Conservation (phyloP, 2,329 filamentous ascomycete genomes). For the Scedosporium minutisporum region DNA sequence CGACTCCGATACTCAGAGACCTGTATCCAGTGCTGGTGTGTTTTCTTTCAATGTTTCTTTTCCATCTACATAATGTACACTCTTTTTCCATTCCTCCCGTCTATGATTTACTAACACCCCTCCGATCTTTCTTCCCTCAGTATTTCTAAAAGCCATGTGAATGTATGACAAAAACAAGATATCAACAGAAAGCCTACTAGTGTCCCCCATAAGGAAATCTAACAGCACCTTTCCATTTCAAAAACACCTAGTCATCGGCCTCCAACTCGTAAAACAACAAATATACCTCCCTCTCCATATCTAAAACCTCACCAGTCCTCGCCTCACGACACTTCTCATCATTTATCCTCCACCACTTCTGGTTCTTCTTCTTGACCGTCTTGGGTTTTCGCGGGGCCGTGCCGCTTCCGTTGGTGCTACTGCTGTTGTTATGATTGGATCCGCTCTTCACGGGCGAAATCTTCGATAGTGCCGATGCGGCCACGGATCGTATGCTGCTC, state of each 20-base stretch:
- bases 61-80: slow-evolving; percentile 2
- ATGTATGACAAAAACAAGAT: background rate
- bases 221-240: background rate
- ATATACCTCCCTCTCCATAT: slow-evolving; percentile 94
- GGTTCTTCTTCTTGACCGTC: slow-evolving; percentile 46
- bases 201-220: too few species aligned
- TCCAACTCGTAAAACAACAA: slow-evolving; percentile 92
- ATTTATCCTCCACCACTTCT: slow-evolving; percentile 90
- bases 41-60: too few species aligned
- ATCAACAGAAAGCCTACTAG: background rate
- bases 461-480: slow-evolving; percentile 42
- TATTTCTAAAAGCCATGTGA: background rate
- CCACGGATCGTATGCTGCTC: slow-evolving; percentile 45
- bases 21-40: too few species aligned
- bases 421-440: slow-evolving; percentile 12
- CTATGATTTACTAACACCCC: background rate
- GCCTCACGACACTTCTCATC: slow-evolving; percentile 95
- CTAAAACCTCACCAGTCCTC: slow-evolving; percentile 81
- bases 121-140: background rate
- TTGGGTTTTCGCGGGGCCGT: slow-evolving; percentile 8
- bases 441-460: slow-evolving; percentile 30
- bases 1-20: background rate
- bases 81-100: background rate
- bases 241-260: slow-evolving; percentile 3
- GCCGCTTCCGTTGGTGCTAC: background rate